Conservation (phyloP, 495 filamentous ascomycete species). For the Tuber brumale region DNA sequence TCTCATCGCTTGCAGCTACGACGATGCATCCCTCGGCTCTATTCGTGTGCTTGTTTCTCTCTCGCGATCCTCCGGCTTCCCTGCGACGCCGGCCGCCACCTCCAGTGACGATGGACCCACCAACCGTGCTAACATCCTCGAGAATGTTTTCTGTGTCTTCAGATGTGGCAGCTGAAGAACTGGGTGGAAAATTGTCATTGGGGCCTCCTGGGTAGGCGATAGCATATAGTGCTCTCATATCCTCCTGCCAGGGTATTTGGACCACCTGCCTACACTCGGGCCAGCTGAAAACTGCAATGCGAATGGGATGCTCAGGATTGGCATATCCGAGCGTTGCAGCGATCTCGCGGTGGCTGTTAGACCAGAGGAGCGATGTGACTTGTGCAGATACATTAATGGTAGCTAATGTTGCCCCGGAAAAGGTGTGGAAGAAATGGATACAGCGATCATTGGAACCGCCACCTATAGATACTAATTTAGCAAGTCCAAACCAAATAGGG, state of each 20-base stretch:
- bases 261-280: slow-evolving; percentile 84
- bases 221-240: slow-evolving; percentile 71
- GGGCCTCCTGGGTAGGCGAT: slow-evolving; percentile 62
- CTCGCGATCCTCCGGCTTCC: slow-evolving; percentile 29
- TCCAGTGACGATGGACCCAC: not conserved
- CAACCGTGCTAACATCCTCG: slow-evolving; percentile 18
- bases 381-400: slow-evolving; percentile 91
- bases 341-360: slow-evolving; percentile 75
- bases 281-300: slow-evolving; percentile 94
- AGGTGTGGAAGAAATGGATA: slow-evolving; percentile 92
- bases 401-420: slow-evolving; percentile 74
- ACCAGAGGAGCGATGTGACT: slow-evolving; percentile 90
- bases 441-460: slow-evolving; percentile 89
- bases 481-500: not conserved
- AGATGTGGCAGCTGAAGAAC: not conserved
- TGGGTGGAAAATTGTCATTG: slow-evolving; percentile 37
- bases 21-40: slow-evolving; percentile 88
- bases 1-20: slow-evolving; percentile 87
- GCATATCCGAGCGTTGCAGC: slow-evolving; percentile 91
- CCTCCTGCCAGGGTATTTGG: slow-evolving; percentile 78
- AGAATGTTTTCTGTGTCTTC: slow-evolving; percentile 8
- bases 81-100: slow-evolving; percentile 3
- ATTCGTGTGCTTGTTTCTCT: slow-evolving; percentile 38
- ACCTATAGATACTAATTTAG: slow-evolving; percentile 45
- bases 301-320: slow-evolving; percentile 83